Evolutionary conservation across 2,329 filamentous ascomycete genomes (phyloP), one percentile per base, ranked within the genome.

Genomic region (Arthrobotrys musiformis): DNA sequence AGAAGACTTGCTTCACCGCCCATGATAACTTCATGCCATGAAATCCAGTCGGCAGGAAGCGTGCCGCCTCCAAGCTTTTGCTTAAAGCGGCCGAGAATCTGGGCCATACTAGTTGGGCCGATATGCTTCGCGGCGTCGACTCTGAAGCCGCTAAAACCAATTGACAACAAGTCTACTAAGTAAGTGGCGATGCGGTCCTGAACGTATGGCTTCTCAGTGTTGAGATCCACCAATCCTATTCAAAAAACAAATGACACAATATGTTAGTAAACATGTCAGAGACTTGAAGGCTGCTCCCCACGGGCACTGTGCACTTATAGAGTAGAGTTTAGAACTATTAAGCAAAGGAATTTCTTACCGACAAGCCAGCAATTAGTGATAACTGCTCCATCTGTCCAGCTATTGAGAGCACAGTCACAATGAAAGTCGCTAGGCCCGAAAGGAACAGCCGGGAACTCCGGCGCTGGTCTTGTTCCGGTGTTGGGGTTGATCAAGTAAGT

Each of bases 361-460:
- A 67, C 60, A 40, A 73, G 81, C 76, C 81, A 82, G 3, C 81
- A 81, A 33, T 82, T 81, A 17, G 80, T 81, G 6, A 82, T 80
- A 52, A 81, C 62, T 4, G 81, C 67, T 42, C 81, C 81, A 35
- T 81, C 81, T 1, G 79, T 82, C 81, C 81, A 82, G 26, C 78
- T 79, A 50, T 79, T 80, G 19, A 82, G 79, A 6, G 50, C 66
- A 28, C 79, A 70, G 63, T 82, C 81, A 64, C 81, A 82, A 68
- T 82, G 81, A 73, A 82, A 82, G 61, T 82, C 81, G 6, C 79
- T 81, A n/a, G 81, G 81, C 11, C 81, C 81, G 26, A 80, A 82
- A 13, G 81, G 81, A 15, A 82, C 81, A n/a, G 81, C 75, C 4
- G 81, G 81, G 64, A 80, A 82, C 44, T 82, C 81, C 22, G 81